phyloP scores from a whole-genome alignment of 108 stramenopile species.

The Mediolabrus comicus region DNA sequence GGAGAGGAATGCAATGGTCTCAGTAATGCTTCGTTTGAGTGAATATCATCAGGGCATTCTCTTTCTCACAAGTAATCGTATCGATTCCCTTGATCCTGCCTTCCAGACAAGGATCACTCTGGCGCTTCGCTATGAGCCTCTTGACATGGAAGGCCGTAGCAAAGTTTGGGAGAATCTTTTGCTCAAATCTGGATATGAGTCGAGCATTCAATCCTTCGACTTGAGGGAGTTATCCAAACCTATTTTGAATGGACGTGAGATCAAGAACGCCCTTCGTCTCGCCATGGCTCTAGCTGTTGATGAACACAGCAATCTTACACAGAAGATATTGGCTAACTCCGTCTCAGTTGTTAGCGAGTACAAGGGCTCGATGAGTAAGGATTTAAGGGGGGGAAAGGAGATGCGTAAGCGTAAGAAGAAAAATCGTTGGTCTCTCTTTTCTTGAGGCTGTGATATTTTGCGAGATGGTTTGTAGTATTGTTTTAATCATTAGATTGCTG shows the following conservation, averaged over 20 bases:
- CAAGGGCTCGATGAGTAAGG: constrained; percentile 15
- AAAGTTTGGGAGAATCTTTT: constrained; percentile 64
- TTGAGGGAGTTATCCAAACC: constrained; percentile 44
- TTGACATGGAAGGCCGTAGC: constrained; percentile 45
- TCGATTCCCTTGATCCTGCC: constrained; percentile 72
- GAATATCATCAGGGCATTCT: constrained; percentile 69
- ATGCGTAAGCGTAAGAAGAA: background rate
- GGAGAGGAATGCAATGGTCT: constrained; percentile 76
- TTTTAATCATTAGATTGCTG: too few species aligned
- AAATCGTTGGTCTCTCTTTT: background rate
- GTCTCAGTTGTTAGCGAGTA: constrained; percentile 16
- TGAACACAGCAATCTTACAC: constrained; percentile 38
- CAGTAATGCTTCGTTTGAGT: constrained; percentile 66
- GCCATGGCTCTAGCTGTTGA: constrained; percentile 69
- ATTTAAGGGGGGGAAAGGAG: background rate
- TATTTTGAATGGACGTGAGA: constrained; percentile 67
- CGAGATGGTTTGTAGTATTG: too few species aligned
- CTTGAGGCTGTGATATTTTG: too few species aligned
- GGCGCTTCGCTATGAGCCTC: constrained; percentile 57
- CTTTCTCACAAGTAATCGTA: constrained; percentile 67
- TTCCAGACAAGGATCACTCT: constrained; percentile 70
- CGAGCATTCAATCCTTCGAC: constrained; percentile 37
- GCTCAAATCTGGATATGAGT: constrained; percentile 36
- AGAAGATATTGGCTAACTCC: constrained; percentile 51
- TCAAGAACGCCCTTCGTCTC: constrained; percentile 70